phyloP scores from a whole-genome alignment of 169 alveolate genomes.

The Plasmodium cynomolgi region DNA sequence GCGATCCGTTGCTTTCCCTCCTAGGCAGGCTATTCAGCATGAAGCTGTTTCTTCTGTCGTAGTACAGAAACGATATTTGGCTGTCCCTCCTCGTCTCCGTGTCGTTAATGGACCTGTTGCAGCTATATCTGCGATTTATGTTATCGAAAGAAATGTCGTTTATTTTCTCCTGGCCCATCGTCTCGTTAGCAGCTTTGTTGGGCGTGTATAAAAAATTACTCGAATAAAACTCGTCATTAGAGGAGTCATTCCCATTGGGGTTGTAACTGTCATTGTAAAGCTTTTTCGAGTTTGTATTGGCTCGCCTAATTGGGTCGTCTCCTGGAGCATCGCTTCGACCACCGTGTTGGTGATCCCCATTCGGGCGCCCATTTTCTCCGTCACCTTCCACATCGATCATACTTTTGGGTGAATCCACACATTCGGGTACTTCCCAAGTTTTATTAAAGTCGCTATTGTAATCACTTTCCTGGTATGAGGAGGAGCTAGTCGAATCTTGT shows the following conservation, averaged over 20 bases:
- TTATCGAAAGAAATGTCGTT: slow-evolving; percentile 64
- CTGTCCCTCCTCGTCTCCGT: slow-evolving; percentile 20
- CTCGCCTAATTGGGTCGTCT: background rate
- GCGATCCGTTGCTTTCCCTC: slow-evolving; percentile 8
- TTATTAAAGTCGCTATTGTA: slow-evolving; percentile 1
- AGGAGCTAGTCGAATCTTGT: slow-evolving; percentile 5
- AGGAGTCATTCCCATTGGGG: slow-evolving; percentile 11
- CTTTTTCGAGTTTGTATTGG: background rate
- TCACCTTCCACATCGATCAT: background rate
- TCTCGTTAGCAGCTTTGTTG: slow-evolving; percentile 10
- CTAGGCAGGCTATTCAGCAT: slow-evolving; percentile 1
- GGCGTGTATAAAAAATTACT: slow-evolving; percentile 74
- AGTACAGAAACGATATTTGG: slow-evolving; percentile 7
- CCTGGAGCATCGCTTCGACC: background rate
- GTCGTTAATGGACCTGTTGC: background rate
- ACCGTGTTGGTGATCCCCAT: background rate
- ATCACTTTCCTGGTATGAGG: slow-evolving; percentile 12
- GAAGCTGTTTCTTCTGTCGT: slow-evolving; percentile 48
- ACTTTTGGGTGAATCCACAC: background rate
- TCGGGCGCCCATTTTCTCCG: background rate
- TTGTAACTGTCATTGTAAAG: background rate
- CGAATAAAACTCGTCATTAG: slow-evolving; percentile 58
- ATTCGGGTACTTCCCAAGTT: background rate
- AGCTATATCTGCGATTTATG: slow-evolving; percentile 13
- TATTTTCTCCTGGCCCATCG: background rate